Evolutionary conservation across 164 flowering plant genomes (phyloP).

Genomic region (Santalum album): DNA sequence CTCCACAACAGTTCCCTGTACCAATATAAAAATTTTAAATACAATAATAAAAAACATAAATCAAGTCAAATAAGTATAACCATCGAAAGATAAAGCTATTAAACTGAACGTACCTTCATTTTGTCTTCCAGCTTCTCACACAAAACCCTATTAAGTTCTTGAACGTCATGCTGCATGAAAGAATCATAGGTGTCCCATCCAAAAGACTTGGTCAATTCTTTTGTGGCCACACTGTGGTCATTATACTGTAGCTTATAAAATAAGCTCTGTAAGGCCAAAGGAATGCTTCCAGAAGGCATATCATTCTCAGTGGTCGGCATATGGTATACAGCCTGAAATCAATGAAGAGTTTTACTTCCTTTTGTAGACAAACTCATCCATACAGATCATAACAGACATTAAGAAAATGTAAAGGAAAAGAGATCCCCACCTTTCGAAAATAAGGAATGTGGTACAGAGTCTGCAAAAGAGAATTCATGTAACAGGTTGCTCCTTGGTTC

Average conservation of each 20-base stretch:
- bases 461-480: slow-evolving; percentile 91
- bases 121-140: slow-evolving; percentile 92
- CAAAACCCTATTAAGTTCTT: slow-evolving; percentile 85
- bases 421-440: slow-evolving; percentile 61
- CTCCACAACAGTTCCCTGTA: slow-evolving; percentile 90
- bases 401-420: not conserved
- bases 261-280: slow-evolving; percentile 84
- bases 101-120: slow-evolving; percentile 59
- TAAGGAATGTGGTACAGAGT: slow-evolving; percentile 87
- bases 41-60: not conserved
- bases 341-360: slow-evolving; percentile 2
- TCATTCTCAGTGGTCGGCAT: slow-evolving; percentile 97
- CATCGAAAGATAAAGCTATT: not conserved
- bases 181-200: slow-evolving; percentile 98
- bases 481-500: slow-evolving; percentile 98
- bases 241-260: slow-evolving; percentile 91
- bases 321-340: slow-evolving; percentile 84
- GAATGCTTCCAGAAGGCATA: slow-evolving; percentile 85
- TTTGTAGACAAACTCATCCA: not conserved
- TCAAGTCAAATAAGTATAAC: not conserved
- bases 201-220: slow-evolving; percentile 90
- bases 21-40: slow-evolving; percentile 10
- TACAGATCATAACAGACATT: not conserved
- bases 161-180: slow-evolving; percentile 97
- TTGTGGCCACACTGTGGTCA: slow-evolving; percentile 84